Base-by-base conservation (phyloP, 2,329 filamentous ascomycete species). In the Teratosphaeriaceae sp. region DNA sequence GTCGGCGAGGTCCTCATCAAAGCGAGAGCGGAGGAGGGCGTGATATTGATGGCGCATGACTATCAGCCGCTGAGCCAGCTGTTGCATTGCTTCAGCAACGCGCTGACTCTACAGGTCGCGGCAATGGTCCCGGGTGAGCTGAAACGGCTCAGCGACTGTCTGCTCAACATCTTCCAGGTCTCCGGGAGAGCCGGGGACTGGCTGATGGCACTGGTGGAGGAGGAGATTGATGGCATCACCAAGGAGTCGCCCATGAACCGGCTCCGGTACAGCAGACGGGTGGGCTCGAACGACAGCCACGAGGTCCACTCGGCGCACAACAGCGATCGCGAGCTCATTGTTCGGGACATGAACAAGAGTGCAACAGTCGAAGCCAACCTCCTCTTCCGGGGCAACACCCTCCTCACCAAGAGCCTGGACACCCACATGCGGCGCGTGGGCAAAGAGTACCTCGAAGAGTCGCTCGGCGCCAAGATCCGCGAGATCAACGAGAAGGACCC, bases 161-260 rank as follows among this genome's bases (percentile, higher is more conserved):
- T 97, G 27, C 70, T 97, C 50, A 94, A 97, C 61, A 94, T 98
- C 40, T 98, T 90, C 57, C 92, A 98, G 60, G 89, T 94, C 2
- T 90, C 88, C 2, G 88, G 87, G 0, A 79, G 79, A 27, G 85
- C 86, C 2, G 76, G 77, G 33, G 88, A 96, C 46, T 98, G 92
- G 92, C 75, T 98, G 18, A 92, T 88, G 73, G 82, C 87, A 2
- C 71, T 98, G 30, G 86, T 96, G 0, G 92, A 98, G 64, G 90
- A 97, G 59, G 92, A 98, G 64, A 97, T 98, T 44, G 92, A 97
- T 58, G 90, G 90, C 0, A 82, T 92, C 15, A 80, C 88, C 43
- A 94, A 83, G 59, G 88, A 95, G 54, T 80, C 81, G 12, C 79
- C 84, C 0, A 77, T 84, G 49, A 87, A 69, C 48, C 63, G 77